Evolutionary conservation across 805 yeast species (phyloP), one percentile per base, ranked within the genome.

Genomic region (Candida morakotiae): DNA sequence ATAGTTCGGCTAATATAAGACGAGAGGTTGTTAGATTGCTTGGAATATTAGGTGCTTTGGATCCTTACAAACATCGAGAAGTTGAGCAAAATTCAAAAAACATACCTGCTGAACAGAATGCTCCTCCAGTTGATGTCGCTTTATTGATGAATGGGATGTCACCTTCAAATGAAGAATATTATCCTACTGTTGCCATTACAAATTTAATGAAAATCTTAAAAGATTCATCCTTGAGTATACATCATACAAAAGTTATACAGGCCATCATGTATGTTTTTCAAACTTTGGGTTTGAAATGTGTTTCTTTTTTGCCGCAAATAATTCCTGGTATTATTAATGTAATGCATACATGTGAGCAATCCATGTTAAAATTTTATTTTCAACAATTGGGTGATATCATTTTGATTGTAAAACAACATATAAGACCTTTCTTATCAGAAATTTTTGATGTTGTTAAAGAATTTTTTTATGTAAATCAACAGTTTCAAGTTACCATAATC

Each of bases 31-130:
- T 93, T 1, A 73, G 91, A 45, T 62, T 93, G 17, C 67, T 93
- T 39, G 99, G 99, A 53, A 88, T 89, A 23, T 65, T 93, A 28
- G 99, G 99, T 45, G 98, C 98, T 0, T 66, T 93, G 33, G 98
- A 93, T 60, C 99, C 99, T 1, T 93, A 91, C 55, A 89, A 87
- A 53, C 94, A 88, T 48, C 78, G 96, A 39, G 96, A 87, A 49
- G 86, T 89, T 8, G 98, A 89, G 54, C 81, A 86, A 40, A 71
- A 70, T 1, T 74, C 83, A 1, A 78, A 74, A 51, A 69, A 47
- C 30, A 62, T 62, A 5, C 67, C 71, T 0, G 82, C 76, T 1
- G 94, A 86, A 46, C 91, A 86, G 44, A 84, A 84, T 51, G 87
- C 91, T 2, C 93, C 96, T 3, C 83, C 97, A 0, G 79, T 88